phyloP scores from a whole-genome alignment of 305 asterid species.

The Coffea humblotiana region DNA sequence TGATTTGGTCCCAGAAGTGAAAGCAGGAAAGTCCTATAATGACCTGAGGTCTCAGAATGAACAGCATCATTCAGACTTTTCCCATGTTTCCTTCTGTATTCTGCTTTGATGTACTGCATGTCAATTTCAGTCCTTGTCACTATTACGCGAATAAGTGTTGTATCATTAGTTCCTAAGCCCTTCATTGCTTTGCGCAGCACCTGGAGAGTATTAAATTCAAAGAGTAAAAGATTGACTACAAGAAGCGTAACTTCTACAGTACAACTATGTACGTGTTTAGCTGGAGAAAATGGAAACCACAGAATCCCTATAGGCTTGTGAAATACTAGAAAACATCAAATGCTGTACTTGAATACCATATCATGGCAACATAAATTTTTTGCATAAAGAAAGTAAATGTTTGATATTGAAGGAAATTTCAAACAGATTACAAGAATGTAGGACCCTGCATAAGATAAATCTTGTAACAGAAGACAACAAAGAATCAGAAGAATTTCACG shows the following conservation, averaged over 20 bases:
- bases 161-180: constrained; percentile 83
- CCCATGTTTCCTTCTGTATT: constrained; percentile 67
- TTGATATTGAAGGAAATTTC: background rate
- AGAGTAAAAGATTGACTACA: background rate
- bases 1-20: constrained; percentile 62
- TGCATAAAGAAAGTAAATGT: background rate
- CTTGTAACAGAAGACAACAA: background rate
- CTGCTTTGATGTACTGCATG: constrained; percentile 80
- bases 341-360: background rate
- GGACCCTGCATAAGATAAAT: background rate
- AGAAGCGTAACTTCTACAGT: background rate
- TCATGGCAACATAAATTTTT: background rate
- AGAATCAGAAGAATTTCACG: background rate
- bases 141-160: constrained; percentile 62
- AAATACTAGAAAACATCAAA: background rate
- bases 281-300: background rate
- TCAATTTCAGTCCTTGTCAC: constrained; percentile 92
- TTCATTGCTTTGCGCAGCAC: constrained; percentile 80
- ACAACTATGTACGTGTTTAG: background rate
- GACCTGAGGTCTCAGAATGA: constrained; percentile 70
- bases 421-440: background rate
- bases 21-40: constrained; percentile 69
- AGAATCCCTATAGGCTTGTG: background rate
- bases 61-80: constrained; percentile 72
- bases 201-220: constrained; percentile 25